phyloP scores from a whole-genome alignment of 768 basidiomycete genomes.

The Rhodotorula diobovata region DNA sequence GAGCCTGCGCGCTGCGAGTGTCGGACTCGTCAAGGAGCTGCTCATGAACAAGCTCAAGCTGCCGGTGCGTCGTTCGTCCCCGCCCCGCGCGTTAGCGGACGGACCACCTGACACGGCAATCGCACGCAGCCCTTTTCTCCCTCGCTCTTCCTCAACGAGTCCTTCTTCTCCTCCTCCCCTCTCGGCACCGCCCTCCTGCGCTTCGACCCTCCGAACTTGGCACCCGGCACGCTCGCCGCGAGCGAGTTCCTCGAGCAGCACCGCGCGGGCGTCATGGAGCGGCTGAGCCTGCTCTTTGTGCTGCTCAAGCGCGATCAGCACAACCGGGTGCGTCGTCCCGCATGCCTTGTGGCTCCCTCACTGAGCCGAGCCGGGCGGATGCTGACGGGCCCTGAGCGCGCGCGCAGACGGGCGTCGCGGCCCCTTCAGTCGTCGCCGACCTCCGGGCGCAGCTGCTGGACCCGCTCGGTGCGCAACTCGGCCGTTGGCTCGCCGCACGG shows the following conservation, averaged over 20 bases:
- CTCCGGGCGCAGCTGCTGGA: neutral
- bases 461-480: neutral
- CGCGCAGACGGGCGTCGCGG: neutral
- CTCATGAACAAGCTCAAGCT: neutral
- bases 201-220: neutral
- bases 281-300: neutral
- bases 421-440: neutral
- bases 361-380: neutral
- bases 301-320: neutral
- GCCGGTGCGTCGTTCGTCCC: neutral
- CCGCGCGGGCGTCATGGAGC: neutral
- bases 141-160: neutral
- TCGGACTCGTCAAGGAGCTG: conserved; percentile 13
- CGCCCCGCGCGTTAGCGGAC: too few relatives aligned
- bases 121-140: too few relatives aligned
- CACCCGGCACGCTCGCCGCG: neutral
- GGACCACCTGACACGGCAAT: too few relatives aligned
- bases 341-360: neutral
- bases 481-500: neutral
- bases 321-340: neutral
- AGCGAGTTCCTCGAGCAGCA: neutral
- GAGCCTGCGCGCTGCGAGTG: neutral
- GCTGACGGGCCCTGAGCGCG: neutral
- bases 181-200: neutral
- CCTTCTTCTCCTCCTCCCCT: neutral